Percentiles rank a stretch among this genome's conserved stretches.
Evolutionary conservation across 139 green algal genomes (phyloP).

Genomic region (Chlamydomonas sphaeroides): DNA sequence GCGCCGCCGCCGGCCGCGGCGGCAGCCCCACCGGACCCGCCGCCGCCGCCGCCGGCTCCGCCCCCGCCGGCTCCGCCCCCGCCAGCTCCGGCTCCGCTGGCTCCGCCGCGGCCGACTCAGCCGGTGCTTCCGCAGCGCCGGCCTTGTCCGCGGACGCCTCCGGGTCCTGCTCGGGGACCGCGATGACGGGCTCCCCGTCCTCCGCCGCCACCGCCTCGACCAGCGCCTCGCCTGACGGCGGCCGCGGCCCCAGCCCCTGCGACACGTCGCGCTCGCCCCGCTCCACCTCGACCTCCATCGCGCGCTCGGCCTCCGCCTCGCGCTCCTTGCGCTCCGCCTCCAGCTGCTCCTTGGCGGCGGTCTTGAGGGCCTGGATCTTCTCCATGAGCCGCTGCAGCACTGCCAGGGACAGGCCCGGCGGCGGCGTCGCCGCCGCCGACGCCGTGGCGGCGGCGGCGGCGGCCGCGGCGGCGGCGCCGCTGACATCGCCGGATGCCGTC

Average conservation of each 20-base stretch:
- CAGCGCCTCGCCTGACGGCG: neutral
- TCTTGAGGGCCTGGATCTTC: constrained; percentile 16
- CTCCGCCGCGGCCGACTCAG: neutral
- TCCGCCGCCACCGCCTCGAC: neutral
- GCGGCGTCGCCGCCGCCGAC: neutral
- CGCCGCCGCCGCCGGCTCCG: neutral
- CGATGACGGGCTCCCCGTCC: neutral
- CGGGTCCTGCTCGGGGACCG: neutral
- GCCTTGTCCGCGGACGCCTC: neutral
- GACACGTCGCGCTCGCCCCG: no score
- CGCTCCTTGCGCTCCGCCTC: neutral
- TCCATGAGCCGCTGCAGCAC: constrained; percentile 32
- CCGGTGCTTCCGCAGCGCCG: no score
- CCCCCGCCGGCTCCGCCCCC: no score
- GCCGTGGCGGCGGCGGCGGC: neutral
- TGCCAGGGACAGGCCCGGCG: neutral
- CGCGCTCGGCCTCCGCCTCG: neutral
- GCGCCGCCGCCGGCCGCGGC: no score
- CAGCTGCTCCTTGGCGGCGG: neutral
- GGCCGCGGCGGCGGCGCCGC: neutral
- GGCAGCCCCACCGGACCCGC: no score
- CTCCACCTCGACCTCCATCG: neutral
- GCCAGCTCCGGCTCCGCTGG: neutral
- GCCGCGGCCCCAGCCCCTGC: neutral
- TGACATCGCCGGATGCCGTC: neutral